Evolutionary conservation across 1,284 basidiomycete genomes (phyloP).

Genomic region (Vanrija humicola): DNA sequence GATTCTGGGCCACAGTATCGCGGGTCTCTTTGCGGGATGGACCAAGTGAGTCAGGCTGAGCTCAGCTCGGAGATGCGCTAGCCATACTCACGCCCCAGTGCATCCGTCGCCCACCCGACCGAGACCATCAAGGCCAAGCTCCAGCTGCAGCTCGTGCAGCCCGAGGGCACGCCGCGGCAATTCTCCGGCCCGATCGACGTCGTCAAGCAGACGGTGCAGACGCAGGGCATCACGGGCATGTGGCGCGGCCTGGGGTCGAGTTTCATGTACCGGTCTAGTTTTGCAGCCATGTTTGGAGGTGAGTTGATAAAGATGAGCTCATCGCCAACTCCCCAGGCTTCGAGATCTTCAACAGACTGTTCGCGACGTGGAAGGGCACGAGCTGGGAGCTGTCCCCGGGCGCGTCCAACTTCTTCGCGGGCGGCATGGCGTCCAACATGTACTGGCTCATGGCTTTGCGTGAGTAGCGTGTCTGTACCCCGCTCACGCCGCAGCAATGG

Average conservation of each 20-base stretch:
- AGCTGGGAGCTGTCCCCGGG: constrained; percentile 42
- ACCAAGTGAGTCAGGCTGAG: constrained; percentile 38
- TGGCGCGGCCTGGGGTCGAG: constrained; percentile 45
- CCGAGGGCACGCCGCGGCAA: constrained; percentile 30
- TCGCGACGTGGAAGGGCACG: constrained; percentile 44
- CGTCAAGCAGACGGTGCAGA: constrained; percentile 38
- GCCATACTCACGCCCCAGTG: constrained; percentile 23
- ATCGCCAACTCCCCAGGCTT: constrained; percentile 42
- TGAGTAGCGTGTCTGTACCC: constrained; percentile 16
- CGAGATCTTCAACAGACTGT: constrained; percentile 47
- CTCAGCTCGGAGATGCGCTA: too few species aligned
- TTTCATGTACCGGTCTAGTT: constrained; percentile 46
- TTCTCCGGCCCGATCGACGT: constrained; percentile 45
- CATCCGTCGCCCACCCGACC: constrained; percentile 47
- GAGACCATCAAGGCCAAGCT: constrained; percentile 50
- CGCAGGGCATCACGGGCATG: constrained; percentile 44
- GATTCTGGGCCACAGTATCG: constrained; percentile 42
- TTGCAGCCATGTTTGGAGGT: constrained; percentile 49
- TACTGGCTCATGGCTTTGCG: constrained; percentile 46
- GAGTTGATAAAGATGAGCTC: too few species aligned
- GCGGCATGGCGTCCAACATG: constrained; percentile 48
- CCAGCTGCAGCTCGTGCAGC: constrained; percentile 43
- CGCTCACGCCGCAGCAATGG: constrained; percentile 27
- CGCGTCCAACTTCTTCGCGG: constrained; percentile 44
- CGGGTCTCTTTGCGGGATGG: constrained; percentile 47